Evolutionary conservation across 140 eudicot genomes (phyloP), one percentile per base, ranked within the genome.

Genomic region (Bidens hawaiensis): DNA sequence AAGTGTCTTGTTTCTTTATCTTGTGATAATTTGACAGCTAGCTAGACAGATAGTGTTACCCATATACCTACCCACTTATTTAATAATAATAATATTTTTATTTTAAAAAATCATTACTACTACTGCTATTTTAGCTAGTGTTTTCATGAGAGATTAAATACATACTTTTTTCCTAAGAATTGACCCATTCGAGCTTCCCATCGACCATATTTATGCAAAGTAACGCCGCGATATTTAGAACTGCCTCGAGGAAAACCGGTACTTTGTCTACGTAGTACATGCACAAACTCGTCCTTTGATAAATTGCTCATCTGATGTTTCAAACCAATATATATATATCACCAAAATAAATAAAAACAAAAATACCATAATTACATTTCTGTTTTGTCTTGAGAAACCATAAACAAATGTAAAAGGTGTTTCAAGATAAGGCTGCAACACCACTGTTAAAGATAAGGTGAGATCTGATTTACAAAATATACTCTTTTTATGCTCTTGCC

Each of bases 171-270:
- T 73, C 95, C 97, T 43, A 86, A 79, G 63, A 89, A 86, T 62
- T 89, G 97, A 70, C 97, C 97, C 95, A 86, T 86, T 67, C 97
- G 82, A 56, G 97, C 97, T 79, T 89, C 97, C 97, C 97, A 89
- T 83, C 97, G 83, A 22, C 97, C 97, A 70, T 95, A 90, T 90
- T 90, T 90, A 72, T 90, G 97, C 85, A 90, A 83, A 48, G 97
- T 90, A 36, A 90, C 97, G 5, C 97, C 97, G 66, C 95, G 80
- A 69, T 86, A 90, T 74, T 86, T 90, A 19, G 97, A 90, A 60
- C 94, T 86, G 22, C 97, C 97, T 26, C 94, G 76, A 48, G 97
- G 95, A 68, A 83, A 90, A 6, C 97, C 95, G 55, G 82, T 86
- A 49, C 97, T 86, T 83, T 90, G 97, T 75, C 97, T 63, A 48